A percentile compares a stretch with the other conserved stretches of the same genome.
Conservation (phyloP, 1,284 basidiomycete genomes). For the Cutaneotrichosporon sp. region DNA sequence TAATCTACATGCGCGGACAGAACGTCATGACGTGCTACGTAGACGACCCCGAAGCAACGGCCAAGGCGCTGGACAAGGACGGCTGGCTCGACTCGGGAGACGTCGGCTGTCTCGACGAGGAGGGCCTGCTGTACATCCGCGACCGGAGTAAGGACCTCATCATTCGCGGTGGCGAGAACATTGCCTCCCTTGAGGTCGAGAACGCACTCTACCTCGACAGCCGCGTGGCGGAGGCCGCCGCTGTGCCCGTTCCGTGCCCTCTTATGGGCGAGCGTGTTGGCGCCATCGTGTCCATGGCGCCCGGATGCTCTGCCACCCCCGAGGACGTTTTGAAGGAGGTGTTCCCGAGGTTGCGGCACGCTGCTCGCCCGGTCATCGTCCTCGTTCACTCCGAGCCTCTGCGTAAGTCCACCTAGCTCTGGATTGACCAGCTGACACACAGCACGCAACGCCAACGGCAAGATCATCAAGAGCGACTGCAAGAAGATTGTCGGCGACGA, state of each 20-base stretch:
- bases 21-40: constrained; percentile 43
- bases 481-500: constrained; percentile 20
- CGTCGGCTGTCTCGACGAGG: constrained; percentile 32
- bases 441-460: constrained; percentile 15
- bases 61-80: constrained; percentile 24
- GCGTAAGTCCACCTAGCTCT: constrained; percentile 12
- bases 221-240: constrained; percentile 34
- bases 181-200: constrained; percentile 38
- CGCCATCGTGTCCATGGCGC: constrained; percentile 30
- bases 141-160: constrained; percentile 41
- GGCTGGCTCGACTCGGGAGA: constrained; percentile 46
- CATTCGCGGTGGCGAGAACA: constrained; percentile 44
- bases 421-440: background rate
- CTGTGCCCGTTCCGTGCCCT: constrained; percentile 34
- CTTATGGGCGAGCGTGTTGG: constrained; percentile 41
- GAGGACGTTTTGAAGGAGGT: constrained; percentile 7
- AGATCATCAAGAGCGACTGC: constrained; percentile 12
- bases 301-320: background rate
- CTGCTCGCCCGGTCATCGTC: constrained; percentile 15
- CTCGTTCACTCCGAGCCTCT: constrained; percentile 8
- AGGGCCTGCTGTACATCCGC: constrained; percentile 37
- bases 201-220: constrained; percentile 35
- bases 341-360: constrained; percentile 11
- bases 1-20: constrained; percentile 32
- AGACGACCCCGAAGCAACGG: constrained; percentile 21